Evolutionary conservation across 192 early-diverging fungal genomes (phyloP).

Genomic region (Piromyces sp.): DNA sequence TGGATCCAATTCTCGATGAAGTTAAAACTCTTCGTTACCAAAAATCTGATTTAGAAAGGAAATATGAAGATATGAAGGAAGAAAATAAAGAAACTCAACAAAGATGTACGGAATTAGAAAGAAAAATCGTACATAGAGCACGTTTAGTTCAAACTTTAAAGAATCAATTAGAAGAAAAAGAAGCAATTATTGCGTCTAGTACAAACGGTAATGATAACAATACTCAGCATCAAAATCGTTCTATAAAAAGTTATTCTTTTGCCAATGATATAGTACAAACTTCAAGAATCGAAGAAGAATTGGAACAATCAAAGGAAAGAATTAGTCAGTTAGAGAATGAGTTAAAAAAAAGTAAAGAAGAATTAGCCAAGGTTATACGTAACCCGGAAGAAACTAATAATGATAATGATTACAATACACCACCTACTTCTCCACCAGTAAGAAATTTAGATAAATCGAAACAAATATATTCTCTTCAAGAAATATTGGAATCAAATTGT

Average conservation of each 20-base stretch:
- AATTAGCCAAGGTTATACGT: neutral
- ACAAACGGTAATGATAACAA: neutral
- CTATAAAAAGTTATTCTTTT: neutral
- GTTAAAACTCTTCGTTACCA: neutral
- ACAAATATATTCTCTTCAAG: neutral
- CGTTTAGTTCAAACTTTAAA: neutral
- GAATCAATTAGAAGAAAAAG: neutral
- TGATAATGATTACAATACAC: neutral
- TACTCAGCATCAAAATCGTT: neutral
- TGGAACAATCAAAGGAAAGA: neutral
- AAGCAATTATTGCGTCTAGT: neutral
- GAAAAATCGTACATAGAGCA: neutral
- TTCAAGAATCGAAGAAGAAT: neutral
- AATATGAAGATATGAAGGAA: neutral
- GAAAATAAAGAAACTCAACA: neutral
- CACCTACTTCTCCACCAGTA: neutral
- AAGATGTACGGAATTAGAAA: neutral
- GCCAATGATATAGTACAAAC: neutral
- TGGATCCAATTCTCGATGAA: neutral
- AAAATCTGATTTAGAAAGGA: neutral
- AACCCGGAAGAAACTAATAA: neutral
- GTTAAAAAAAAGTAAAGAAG: neutral
- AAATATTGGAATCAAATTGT: neutral
- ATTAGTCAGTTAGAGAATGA: neutral
- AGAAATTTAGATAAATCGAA: neutral